These are phyloP conservation scores for Gracilaria domingensis DNA, from an alignment of 23 red algal genomes.

Conservation along the genomic window DNA sequence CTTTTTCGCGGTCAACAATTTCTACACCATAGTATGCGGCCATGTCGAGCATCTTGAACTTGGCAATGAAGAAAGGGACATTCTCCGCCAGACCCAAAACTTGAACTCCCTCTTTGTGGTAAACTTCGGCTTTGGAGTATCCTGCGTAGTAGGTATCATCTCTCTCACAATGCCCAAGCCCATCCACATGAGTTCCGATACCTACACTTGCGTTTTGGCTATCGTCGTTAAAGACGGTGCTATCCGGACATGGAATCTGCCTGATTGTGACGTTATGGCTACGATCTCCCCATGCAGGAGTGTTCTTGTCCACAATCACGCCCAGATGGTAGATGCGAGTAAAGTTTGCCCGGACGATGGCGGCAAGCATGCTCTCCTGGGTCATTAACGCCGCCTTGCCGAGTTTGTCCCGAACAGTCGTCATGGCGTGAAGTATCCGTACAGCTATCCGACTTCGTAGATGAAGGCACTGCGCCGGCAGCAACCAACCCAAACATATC, in stretches of 20 bases:
- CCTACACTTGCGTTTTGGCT: not conserved
- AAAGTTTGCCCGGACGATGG: not conserved
- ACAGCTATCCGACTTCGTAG: not conserved
- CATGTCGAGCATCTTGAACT: not conserved
- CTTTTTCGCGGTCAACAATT: not conserved
- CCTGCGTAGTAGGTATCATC: not conserved
- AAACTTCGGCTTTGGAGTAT: not conserved
- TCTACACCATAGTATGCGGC: not conserved
- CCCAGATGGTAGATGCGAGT: not conserved
- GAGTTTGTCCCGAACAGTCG: not conserved
- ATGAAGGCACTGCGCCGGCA: too few relatives aligned
- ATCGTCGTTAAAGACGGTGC: not conserved
- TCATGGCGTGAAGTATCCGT: not conserved
- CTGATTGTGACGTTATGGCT: not conserved
- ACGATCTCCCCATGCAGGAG: conserved; percentile 13
- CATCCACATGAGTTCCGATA: conserved; percentile 18
- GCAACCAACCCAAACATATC: too few relatives aligned
- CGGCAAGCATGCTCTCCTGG: not conserved
- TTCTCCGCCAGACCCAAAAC: not conserved
- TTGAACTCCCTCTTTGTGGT: not conserved
- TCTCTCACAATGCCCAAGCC: not conserved
- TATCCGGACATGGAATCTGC: not conserved
- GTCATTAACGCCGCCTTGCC: not conserved
- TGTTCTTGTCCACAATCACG: not conserved
- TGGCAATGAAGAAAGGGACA: not conserved